Base-by-base conservation (phyloP, 192 early-diverging fungal species). In the Rhizophlyctis rosea region DNA sequence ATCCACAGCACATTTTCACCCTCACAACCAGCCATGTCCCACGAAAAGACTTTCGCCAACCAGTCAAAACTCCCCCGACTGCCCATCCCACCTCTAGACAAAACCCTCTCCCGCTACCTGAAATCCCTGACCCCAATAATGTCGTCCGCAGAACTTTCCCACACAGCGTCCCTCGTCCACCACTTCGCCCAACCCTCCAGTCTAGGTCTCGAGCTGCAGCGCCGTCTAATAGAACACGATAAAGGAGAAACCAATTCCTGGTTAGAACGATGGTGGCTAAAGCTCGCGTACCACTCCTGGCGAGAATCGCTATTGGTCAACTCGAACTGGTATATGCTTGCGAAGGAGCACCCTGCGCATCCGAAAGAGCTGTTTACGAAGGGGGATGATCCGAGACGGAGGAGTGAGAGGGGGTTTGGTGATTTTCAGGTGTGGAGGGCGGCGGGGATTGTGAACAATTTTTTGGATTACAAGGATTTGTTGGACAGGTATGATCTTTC, bases 251-350 rank as follows among this genome's bases (percentile, higher is more conserved):
- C 86, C 50, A 82, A 81, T 36, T 92, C 91, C 76, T 99, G 94
- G 82, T 58, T 96, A 50, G 91, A 90, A 68, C 91, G 94, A 67
- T 99, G 97, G 97, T 99, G 97, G 97, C 64, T 88, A 24, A 75
- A 81, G 58, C 86, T 89, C 61, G 90, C 91, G 4, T 93, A 92
- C 70, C 83, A 88, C 53, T 76, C 81, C 28, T 94, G 90, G 91
- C 79, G 94, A 14, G 90, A 91, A 47, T 74, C 85, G 9, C 56
- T 92, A 28, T 70, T 92, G 61, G 80, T 96, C 61, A 91, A 96
- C 77, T 90, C 88, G 50, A 92, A 93, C 76, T 96, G 91, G 86
- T 93, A 86, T 64, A 82, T 93, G 27, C 44, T 88, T n/a, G 72
- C 82, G 61, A 66, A 70, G 4, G 84, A 89, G 59, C 90, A 91